A percentile compares a stretch with the other conserved stretches of the same genome.
Conservation (phyloP, 2,329 filamentous ascomycete genomes). For the Didymella pomorum region DNA sequence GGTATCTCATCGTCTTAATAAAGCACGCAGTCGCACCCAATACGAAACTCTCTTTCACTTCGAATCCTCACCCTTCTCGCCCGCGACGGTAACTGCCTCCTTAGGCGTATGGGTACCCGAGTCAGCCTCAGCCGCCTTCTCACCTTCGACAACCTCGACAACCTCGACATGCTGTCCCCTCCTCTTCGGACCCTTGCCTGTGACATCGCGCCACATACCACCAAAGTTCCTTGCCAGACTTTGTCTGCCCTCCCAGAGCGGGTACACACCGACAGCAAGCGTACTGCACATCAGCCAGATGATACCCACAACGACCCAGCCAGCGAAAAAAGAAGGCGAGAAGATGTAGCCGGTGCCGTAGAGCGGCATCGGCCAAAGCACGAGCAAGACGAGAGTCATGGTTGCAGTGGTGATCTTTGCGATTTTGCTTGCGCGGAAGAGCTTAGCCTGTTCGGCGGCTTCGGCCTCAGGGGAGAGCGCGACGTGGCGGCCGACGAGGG, state of each 20-base stretch:
- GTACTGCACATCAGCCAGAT: slow-evolving; percentile 80
- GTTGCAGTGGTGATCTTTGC: slow-evolving; percentile 65
- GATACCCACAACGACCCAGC: slow-evolving; percentile 73
- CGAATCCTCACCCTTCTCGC: slow-evolving; percentile 24
- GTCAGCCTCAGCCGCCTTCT: slow-evolving; percentile 26
- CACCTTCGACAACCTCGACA: slow-evolving; percentile 29
- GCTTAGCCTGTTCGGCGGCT: slow-evolving; percentile 52
- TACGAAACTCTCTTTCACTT: slow-evolving; percentile 6
- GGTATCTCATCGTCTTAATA: neutral
- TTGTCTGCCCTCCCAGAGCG: slow-evolving; percentile 71
- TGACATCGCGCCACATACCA: slow-evolving; percentile 40
- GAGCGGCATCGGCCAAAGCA: slow-evolving; percentile 92
- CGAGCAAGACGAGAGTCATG: slow-evolving; percentile 73
- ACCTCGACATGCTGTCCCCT: slow-evolving; percentile 18
- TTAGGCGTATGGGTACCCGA: slow-evolving; percentile 37
- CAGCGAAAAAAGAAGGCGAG: slow-evolving; percentile 79
- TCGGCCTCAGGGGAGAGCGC: slow-evolving; percentile 41
- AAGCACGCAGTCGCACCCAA: neutral
- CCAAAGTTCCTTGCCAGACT: slow-evolving; percentile 37
- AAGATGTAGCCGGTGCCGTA: slow-evolving; percentile 86
- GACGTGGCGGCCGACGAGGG: slow-evolving; percentile 56
- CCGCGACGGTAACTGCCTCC: slow-evolving; percentile 23
- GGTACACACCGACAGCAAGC: slow-evolving; percentile 79
- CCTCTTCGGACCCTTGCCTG: slow-evolving; percentile 29
- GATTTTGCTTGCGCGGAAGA: slow-evolving; percentile 58